Conservation (phyloP, 2,329 filamentous ascomycete species). For the Arachnopeziza araneosa region DNA sequence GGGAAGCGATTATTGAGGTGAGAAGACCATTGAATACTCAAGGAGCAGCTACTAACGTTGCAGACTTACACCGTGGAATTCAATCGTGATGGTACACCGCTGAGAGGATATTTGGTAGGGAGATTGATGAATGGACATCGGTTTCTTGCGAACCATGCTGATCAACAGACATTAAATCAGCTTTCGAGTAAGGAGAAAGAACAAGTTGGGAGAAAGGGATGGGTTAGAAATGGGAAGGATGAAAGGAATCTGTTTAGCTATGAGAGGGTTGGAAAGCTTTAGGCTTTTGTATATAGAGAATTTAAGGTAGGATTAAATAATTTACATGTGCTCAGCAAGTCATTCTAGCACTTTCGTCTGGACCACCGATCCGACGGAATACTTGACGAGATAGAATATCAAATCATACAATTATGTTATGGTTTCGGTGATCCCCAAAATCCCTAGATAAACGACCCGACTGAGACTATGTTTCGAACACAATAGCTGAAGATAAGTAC, state of each 20-base stretch:
- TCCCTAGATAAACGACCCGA: no score
- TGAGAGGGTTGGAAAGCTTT: constrained; percentile 14
- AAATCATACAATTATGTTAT: no score
- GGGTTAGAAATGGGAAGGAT: constrained; percentile 33
- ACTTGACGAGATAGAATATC: no score
- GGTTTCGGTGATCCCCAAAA: no score
- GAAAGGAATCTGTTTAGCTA: constrained; percentile 37
- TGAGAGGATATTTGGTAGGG: constrained; percentile 46
- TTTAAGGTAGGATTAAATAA: no score
- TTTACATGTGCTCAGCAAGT: no score
- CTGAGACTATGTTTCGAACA: no score
- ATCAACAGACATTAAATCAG: constrained; percentile 41
- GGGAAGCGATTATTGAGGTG: constrained; percentile 49
- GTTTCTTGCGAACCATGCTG: constrained; percentile 52
- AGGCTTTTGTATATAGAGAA: no score
- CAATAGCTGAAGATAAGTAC: no score
- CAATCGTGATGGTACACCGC: constrained; percentile 43
- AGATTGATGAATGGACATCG: constrained; percentile 42
- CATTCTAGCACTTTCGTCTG: no score
- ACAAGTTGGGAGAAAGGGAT: constrained; percentile 43
- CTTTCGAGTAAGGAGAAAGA: constrained; percentile 40
- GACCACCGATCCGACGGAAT: no score
- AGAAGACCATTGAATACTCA: constrained; percentile 11
- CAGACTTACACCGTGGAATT: constrained; percentile 59
- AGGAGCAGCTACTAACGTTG: constrained; percentile 2